Evolutionary conservation across 2,329 filamentous ascomycete genomes (phyloP), one percentile per base, ranked within the genome.

Genomic region (Dothiorella sarmentorum): DNA sequence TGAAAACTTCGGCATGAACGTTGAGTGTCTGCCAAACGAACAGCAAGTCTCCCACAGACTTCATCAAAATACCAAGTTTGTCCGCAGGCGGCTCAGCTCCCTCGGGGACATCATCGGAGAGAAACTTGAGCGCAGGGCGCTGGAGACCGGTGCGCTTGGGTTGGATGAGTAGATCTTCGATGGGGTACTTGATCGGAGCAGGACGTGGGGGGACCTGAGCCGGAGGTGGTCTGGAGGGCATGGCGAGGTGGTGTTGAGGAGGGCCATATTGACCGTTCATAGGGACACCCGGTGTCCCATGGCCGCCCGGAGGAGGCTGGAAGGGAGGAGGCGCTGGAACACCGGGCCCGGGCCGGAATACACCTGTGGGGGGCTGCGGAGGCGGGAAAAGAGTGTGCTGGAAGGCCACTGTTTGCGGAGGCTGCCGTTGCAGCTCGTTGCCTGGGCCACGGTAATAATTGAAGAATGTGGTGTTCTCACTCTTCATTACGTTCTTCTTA

Each of bases 21-120:
- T 97, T 99, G 31, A 99, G 80, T 0, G 92, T 97, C 66, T 97
- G 91, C 94, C 94, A 99, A 0, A 90, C 90, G 74, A 97, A 93
- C 22, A 99, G 76, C 15, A 97, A 77, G 2, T 85, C 82, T 0
- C 92, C 91, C n/a, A 97, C 84, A 3, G 91, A 93, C 66, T 88
- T 85, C 85, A 93, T 94, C 18, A 86, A 77, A 56, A 97, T 85
- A 37, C 86, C 84, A 42, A 68, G 71, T 24, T 68, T 63, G 27
- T 82, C 63, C 33, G 74, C 64, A 15, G 71, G 68, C 13, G 65
- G 60, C 31, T 75, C 69, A 31, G 71, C 70, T 55, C 75, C 71
- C 1, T 73, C 65, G 3, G 71, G 64, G 77, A 75, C 15, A 78
- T 91, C 82, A 55, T 80, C 81, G 61, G 88, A 90, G 65, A 95